Evolutionary conservation across 768 basidiomycete species (phyloP), one percentile per base, ranked within the genome.

Genomic region (Termitomyces sp.): DNA sequence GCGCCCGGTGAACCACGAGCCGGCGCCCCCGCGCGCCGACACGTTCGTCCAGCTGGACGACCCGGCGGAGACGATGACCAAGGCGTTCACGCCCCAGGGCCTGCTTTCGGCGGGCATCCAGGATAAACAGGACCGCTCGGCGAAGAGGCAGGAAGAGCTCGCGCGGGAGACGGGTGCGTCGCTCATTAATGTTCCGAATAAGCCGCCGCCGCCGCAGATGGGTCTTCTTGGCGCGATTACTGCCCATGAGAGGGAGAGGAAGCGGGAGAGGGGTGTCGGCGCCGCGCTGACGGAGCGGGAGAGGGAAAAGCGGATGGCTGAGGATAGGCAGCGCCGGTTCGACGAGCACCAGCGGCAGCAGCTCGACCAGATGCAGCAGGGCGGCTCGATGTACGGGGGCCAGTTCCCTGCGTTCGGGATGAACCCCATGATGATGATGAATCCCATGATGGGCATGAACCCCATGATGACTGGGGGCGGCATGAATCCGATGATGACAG

Each of bases 141-240:
- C 97, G 2, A 95, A 95, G 71, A 82, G 88, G 53, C 94, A 98
- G 66, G 96, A 99, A 70, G 92, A 97, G 70, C 73, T 92, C 12
- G 97, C 97, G 10, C 81, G 95, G 36, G 95, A 97, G 73, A 86
- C 81, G 7, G 97, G 97, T 29, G 90, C 85, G 16, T 93, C 94
- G 4, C 81, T 98, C 54, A 87, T 98, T 75, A 95, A 96, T 69
- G 92, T 99, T n/a, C 93, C 92, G 4, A 85, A 87, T 67, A 96
- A 96, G 68, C 94, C 95, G 0, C 94, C 92, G 0, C 92, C 93
- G 2, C 95, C 97, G 8, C 94, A 96, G 72, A 92, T 90, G 44
- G 97, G 97, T 39, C 81, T 98, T 44, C 85, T 99, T 50, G 97
- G 97, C 18, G 96, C 96, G 2, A 94, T 98, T 65, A 94, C 94